These are phyloP conservation scores for Phialophora expanda DNA, from an alignment of 2,329 filamentous ascomycete species.

Conservation along the genomic window DNA sequence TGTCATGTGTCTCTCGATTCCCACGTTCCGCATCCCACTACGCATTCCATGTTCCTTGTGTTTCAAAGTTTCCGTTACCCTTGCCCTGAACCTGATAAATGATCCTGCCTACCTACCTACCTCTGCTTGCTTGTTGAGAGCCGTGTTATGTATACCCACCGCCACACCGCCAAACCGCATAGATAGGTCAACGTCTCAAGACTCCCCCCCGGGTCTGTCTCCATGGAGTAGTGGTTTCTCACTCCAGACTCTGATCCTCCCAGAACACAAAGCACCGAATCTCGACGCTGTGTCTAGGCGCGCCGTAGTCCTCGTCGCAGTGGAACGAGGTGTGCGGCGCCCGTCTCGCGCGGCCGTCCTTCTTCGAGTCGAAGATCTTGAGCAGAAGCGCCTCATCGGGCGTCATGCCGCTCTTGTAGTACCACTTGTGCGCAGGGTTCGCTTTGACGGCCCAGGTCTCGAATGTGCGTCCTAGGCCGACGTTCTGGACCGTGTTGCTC, in stretches of 20 bases:
- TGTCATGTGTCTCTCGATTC: no score
- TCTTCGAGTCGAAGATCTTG: conserved; percentile 65
- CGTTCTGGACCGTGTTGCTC: not conserved
- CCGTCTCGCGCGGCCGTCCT: conserved; percentile 56
- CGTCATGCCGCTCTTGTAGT: conserved; percentile 57
- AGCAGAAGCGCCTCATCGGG: conserved; percentile 62
- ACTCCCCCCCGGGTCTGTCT: no score
- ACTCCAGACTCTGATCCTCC: conserved; percentile 23
- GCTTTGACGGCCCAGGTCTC: conserved; percentile 55
- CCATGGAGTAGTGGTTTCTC: not conserved
- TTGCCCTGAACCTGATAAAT: no score
- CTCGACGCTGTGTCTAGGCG: conserved; percentile 61
- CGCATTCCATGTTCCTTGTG: no score
- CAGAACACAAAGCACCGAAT: conserved; percentile 48
- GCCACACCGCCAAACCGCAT: no score
- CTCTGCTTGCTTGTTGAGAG: no score
- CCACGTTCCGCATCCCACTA: no score
- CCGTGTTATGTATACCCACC: no score
- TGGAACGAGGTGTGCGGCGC: conserved; percentile 61
- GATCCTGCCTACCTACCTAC: no score
- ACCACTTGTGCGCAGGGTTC: conserved; percentile 55
- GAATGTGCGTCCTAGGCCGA: conserved; percentile 45
- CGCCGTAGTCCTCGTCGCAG: conserved; percentile 51
- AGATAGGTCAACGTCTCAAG: no score
- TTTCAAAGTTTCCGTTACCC: no score